Conservation (phyloP, 108 stramenopile species). For the Skeletonema menzelii region DNA sequence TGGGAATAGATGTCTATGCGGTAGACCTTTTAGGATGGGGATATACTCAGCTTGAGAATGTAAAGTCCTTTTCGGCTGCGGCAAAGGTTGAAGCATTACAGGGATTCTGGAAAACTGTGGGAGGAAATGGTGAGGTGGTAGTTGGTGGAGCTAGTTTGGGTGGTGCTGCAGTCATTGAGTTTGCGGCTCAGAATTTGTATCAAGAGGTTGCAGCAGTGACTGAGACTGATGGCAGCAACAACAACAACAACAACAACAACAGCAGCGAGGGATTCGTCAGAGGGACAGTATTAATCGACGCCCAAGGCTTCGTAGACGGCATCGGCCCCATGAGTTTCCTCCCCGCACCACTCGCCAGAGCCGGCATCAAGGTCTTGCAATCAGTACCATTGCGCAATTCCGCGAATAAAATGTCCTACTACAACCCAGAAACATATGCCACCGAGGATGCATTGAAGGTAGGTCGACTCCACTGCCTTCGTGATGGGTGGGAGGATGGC, state of each 20-base stretch:
- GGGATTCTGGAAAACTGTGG: constrained; percentile 64
- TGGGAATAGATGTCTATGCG: constrained; percentile 81
- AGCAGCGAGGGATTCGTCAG: constrained; percentile 54
- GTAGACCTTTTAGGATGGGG: constrained; percentile 97
- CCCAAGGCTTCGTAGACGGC: constrained; percentile 92
- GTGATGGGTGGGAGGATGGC: constrained; percentile 87
- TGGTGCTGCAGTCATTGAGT: constrained; percentile 81
- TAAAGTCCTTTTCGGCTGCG: constrained; percentile 75
- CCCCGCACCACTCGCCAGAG: constrained; percentile 69
- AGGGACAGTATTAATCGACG: constrained; percentile 68
- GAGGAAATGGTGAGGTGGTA: constrained; percentile 40
- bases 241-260: constrained; percentile 6
- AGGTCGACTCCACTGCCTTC: constrained; percentile 82
- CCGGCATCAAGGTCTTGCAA: constrained; percentile 80
- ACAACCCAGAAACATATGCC: constrained; percentile 65
- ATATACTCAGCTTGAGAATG: constrained; percentile 75
- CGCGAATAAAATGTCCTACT: constrained; percentile 89
- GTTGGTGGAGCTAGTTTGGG: constrained; percentile 81
- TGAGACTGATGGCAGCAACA: background rate
- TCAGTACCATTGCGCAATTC: constrained; percentile 66
- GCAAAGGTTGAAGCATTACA: constrained; percentile 86
- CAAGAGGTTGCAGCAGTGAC: background rate
- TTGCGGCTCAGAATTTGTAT: constrained; percentile 45
- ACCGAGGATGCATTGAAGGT: constrained; percentile 89
- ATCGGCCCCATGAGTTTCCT: constrained; percentile 80